Base-by-base conservation (phyloP, 768 basidiomycete species). In the Antrodiella citrinella region DNA sequence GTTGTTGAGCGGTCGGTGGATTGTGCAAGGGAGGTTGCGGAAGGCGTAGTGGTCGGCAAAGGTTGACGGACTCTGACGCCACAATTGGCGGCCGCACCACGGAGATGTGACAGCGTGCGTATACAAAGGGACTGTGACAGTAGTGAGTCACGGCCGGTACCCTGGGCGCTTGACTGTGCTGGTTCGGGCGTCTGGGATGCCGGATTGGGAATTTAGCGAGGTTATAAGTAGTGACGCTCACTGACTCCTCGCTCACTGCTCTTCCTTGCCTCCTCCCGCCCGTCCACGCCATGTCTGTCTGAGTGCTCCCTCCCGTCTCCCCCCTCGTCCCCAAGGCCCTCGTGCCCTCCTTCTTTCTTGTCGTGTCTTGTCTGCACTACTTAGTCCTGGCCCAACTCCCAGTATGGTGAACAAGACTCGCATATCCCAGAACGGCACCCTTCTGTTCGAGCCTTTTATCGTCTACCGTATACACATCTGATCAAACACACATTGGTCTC, bases 371-470 rank as follows among this genome's bases (percentile, higher is more conserved):
- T 63, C 61, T 58, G 52, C 54, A 57, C 35, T 59, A 58, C 57
- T 55, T 51, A 55, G 58, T 54, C 65, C 62, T 63, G 65, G 54
- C 51, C 56, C 53, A 52, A 45, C 45, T 57, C 57, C 59, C 67
- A 77, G 67, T 75, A 91, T 90, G 87, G 84, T 88, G 76, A 82
- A 87, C 73, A 86, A 81, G 81, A 81, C 82, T 66, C 85, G 83
- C 59, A 82, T 74, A 69, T 82, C 84, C 65, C 85, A 82, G 76
- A 83, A 87, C 84, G 86, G 87, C 74, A 83, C 85, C 69, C 78
- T 88, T 53, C 79, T 88, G 64, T 90, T 90, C 68, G 86, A 88
- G 73, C 87, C 87, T 54, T 81, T 85, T 73, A 83, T 87, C 69
- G 86, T 87, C 68, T 80, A 88, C 69, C 87, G 87, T 68, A 90